Evolutionary conservation across 345 rosid genomes (phyloP), one percentile per base, ranked within the genome.

Genomic region (Litchi chinensis): DNA sequence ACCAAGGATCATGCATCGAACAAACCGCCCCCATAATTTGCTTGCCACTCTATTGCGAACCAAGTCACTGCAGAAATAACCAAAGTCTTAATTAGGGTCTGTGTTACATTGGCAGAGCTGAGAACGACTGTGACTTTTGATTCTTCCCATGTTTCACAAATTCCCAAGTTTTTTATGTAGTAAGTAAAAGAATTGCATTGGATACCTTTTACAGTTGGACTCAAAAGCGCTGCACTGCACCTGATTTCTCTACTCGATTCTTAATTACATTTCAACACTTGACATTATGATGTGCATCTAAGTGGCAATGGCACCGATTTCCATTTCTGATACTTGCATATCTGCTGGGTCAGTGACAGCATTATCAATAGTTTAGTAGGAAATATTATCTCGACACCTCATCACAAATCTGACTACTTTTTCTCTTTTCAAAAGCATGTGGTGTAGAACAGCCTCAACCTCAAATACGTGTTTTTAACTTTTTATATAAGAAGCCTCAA

Each of bases 161-260:
- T 48, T 11, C 71, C 77, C 6, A 54, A 24, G 41, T 1, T 48
- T 28, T n/a, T 9, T 19, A 15, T 52, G 6, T 65, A 19, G 19
- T 11, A 22, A 19, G 19, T 11, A 22, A 9, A 67, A 66, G 41
- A 40, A 48, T 65, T 40, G 63, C 78, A 39, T 80, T 40, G 81
- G 86, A 75, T 79, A 12, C 80, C 41, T 12, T 65, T 76, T 48
- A 63, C 71, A 28, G 39, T 37, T 65, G 71, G 70, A 54, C 18
- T 26, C 16, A 24, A 21, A 41, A 24, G 64, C 6, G n/a, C 32
- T 66, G 72, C 79, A 13, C 3, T 21, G 21, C 64, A 76, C 65
- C 9, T 70, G 73, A 19, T 41, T 11, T 26, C 13, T 18, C 37
- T 44, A 18, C 54, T 81, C 19, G 44, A n/a, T 71, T 28, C 65